phyloP scores from a whole-genome alignment of 768 basidiomycete species.

The Thelephora ganbajun region DNA sequence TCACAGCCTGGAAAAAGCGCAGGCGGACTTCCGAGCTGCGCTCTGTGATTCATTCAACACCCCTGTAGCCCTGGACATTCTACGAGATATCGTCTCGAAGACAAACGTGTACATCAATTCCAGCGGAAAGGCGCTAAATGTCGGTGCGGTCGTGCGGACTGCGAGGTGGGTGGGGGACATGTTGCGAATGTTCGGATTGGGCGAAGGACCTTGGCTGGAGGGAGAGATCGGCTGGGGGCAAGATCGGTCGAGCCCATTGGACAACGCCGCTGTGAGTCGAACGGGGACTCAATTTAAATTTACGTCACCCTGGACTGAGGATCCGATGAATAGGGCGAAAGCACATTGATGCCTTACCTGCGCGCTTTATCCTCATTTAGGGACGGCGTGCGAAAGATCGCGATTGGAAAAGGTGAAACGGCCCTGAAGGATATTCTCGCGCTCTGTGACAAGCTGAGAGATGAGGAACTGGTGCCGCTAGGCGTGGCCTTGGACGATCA shows the following conservation, averaged over 20 bases:
- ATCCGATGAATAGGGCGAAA: constrained; percentile 52
- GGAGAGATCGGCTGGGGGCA: constrained; percentile 81
- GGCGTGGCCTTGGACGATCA: constrained; percentile 96
- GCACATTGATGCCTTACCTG: constrained; percentile 80
- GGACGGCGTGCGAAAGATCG: constrained; percentile 73
- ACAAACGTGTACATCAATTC: constrained; percentile 81
- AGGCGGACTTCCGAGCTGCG: constrained; percentile 66
- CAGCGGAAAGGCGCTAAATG: constrained; percentile 42
- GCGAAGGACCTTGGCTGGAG: constrained; percentile 32
- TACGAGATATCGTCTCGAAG: constrained; percentile 71
- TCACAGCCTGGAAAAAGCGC: constrained; percentile 58
- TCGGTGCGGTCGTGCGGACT: constrained; percentile 47
- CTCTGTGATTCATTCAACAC: constrained; percentile 98
- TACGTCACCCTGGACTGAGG: constrained; percentile 18
- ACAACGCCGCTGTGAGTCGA: constrained; percentile 11
- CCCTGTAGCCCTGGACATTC: constrained; percentile 58
- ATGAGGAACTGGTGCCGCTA: constrained; percentile 80
- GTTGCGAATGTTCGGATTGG: constrained; percentile 70
- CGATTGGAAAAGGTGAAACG: constrained; percentile 54
- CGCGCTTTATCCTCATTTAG: constrained; percentile 79
- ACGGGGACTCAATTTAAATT: constrained; percentile 33
- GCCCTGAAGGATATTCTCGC: constrained; percentile 70
- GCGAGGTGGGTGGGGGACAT: constrained; percentile 60
- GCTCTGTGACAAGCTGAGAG: constrained; percentile 82
- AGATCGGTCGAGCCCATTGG: constrained; percentile 18